These are phyloP conservation scores for Chlorella sp. DNA, from an alignment of 139 green algal genomes.

Conservation along the genomic window DNA sequence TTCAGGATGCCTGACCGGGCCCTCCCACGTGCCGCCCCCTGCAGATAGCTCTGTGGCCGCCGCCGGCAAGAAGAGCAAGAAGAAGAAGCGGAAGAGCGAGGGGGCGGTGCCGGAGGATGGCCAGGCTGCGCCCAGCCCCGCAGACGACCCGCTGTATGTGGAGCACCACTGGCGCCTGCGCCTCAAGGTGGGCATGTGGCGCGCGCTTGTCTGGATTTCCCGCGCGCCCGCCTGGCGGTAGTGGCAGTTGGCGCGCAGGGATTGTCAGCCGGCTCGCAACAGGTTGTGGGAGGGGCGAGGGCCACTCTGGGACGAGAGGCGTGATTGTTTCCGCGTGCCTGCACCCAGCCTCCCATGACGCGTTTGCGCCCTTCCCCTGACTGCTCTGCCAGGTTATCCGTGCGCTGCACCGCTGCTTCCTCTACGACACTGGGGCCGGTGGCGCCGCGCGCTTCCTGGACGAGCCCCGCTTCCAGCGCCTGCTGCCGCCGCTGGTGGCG, in stretches of 20 bases:
- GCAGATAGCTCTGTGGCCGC: conserved; percentile 25
- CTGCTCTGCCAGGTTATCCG: conserved; percentile 61
- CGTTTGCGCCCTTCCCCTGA: not conserved
- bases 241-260: too few species aligned
- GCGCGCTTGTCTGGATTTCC: too few species aligned
- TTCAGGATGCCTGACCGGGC: too few species aligned
- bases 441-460: conserved; percentile 67
- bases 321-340: not conserved
- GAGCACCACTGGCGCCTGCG: conserved; percentile 42
- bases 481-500: conserved; percentile 71
- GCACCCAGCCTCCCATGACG: not conserved
- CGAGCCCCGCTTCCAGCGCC: conserved; percentile 61
- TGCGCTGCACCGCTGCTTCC: conserved; percentile 82
- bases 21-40: not conserved
- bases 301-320: not conserved
- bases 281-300: too few species aligned
- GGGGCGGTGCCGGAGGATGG: not conserved
- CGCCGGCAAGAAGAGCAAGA: conserved; percentile 59
- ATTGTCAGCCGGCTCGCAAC: too few species aligned
- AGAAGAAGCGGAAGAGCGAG: conserved; percentile 31
- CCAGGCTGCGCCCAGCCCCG: not conserved
- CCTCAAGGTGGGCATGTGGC: conserved; percentile 38
- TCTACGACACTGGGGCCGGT: conserved; percentile 71
- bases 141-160: conserved; percentile 7
- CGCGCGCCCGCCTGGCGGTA: too few species aligned